Evolutionary conservation across 495 filamentous ascomycete genomes (phyloP).

Genomic region (Coniosporium apollinis): DNA sequence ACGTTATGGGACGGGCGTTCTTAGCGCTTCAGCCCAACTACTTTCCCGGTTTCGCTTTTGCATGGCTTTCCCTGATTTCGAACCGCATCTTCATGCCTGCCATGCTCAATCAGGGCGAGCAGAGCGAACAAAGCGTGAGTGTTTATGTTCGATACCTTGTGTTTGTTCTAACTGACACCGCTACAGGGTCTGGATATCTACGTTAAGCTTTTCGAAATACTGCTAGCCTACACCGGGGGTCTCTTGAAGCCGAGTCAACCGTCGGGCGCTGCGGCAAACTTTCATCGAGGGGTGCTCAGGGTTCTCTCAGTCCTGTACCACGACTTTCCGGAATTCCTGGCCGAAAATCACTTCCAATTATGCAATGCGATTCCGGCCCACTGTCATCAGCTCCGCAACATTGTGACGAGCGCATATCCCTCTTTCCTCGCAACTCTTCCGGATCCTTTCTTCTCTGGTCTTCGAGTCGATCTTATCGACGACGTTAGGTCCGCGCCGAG

Average conservation of each 20-base stretch:
- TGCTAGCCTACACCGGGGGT: constrained; percentile 60
- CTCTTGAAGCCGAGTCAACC: constrained; percentile 59
- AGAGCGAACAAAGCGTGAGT: no score
- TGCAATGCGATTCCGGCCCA: constrained; percentile 74
- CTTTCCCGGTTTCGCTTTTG: constrained; percentile 67
- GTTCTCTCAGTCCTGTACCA: constrained; percentile 75
- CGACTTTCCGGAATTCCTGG: constrained; percentile 85
- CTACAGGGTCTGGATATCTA: constrained; percentile 54
- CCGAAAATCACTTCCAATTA: constrained; percentile 69
- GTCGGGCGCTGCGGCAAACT: constrained; percentile 53
- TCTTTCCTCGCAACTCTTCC: constrained; percentile 57
- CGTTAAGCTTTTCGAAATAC: constrained; percentile 54
- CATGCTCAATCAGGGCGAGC: constrained; percentile 56
- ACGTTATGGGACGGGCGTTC: constrained; percentile 58
- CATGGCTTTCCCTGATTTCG: constrained; percentile 64
- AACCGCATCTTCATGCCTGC: constrained; percentile 78
- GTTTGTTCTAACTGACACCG: no score
- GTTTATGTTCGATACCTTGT: no score
- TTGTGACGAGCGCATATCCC: constrained; percentile 73
- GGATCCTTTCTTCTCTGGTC: constrained; percentile 61
- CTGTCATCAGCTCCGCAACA: constrained; percentile 75
- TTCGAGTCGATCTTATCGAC: constrained; percentile 68
- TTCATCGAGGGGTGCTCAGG: constrained; percentile 71
- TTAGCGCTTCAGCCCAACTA: constrained; percentile 55
- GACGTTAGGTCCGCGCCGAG: constrained; percentile 52